phyloP scores from a whole-genome alignment of 257 asterid species.

The Petrea volubilis region DNA sequence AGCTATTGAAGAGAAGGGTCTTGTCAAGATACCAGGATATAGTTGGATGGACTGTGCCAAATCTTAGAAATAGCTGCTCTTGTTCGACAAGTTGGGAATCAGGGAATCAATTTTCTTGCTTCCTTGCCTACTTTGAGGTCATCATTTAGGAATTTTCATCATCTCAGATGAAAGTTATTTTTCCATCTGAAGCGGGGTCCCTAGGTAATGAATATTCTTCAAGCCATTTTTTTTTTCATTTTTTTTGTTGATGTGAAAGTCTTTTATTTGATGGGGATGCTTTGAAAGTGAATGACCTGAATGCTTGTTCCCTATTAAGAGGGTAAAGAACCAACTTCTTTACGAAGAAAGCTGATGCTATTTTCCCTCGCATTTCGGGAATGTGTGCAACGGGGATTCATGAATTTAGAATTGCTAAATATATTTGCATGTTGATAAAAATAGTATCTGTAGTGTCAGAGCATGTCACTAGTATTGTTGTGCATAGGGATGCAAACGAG shows the following conservation, averaged over 20 bases:
- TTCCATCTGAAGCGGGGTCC: not conserved
- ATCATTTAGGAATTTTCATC: not conserved
- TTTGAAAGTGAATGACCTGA: too few species aligned
- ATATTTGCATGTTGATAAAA: too few species aligned
- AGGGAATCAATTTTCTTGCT: not conserved
- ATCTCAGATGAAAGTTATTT: not conserved
- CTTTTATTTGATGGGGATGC: too few species aligned
- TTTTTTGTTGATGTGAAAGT: not conserved
- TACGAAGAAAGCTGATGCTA: too few species aligned
- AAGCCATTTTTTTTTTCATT: not conserved
- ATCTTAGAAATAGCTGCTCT: constrained; percentile 1
- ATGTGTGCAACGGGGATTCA: too few species aligned
- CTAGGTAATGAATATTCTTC: not conserved
- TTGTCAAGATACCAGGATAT: constrained; percentile 59
- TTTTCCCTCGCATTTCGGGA: too few species aligned
- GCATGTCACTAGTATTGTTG: too few species aligned
- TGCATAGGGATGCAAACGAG: too few species aligned
- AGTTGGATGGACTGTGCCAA: constrained; percentile 58
- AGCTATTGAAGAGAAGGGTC: constrained; percentile 49
- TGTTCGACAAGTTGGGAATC: not conserved
- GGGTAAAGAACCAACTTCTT: too few species aligned
- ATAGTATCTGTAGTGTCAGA: too few species aligned
- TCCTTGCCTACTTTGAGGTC: not conserved
- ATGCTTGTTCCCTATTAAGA: too few species aligned
- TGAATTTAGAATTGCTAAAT: too few species aligned